Base-by-base conservation (phyloP, 768 basidiomycete species). In the Collybia sp. region DNA sequence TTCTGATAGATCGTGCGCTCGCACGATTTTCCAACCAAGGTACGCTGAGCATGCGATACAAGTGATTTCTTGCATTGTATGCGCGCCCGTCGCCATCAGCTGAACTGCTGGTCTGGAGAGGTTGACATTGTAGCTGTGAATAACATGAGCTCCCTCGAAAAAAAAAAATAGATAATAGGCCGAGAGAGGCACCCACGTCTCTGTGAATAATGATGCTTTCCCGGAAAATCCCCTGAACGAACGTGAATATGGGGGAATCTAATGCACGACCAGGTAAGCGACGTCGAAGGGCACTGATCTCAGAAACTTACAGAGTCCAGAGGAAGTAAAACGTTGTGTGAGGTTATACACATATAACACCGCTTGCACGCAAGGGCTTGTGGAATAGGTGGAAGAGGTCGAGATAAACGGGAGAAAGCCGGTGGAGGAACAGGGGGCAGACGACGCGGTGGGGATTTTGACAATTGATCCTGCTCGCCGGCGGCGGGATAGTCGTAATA, bases 1-100 rank as follows among this genome's bases (percentile, higher is more conserved):
- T 60, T 84, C 82, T 2, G 76, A 61, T 33, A 57, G 54, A 47
- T 80, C 79, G 53, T 77, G 73, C 3, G 80, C 81, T 30, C 73
- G 73, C 5, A 79, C 61, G 41, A 84, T 80, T 58, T 78, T 77
- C 78, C 78, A 84, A 11, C 82, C 82, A n/a, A 83, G 65, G 55
- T 77, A 79, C 9, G 66, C 51, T 30, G 68, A 65, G 55, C 80
- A 82, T 5, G 62, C 63, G 5, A 67, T 59, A 58, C 81, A 83
- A 13, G 65, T 63, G 20, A 78, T 69, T 58, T 81, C 76, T 57
- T 77, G 73, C 67, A 80, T 76, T 12, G 77, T 79, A 53, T 83
- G 79, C 15, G 79, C 80, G 19, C 82, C 81, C 8, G 80, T 79
- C 35, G 66, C 69, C 80, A 84, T 82, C 20, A 84, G 69, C 46